Percentiles rank a stretch among this genome's conserved stretches.
These are phyloP conservation scores for Xanthoconium stramineum DNA, from an alignment of 768 basidiomycete genomes.

Conservation along the genomic window DNA sequence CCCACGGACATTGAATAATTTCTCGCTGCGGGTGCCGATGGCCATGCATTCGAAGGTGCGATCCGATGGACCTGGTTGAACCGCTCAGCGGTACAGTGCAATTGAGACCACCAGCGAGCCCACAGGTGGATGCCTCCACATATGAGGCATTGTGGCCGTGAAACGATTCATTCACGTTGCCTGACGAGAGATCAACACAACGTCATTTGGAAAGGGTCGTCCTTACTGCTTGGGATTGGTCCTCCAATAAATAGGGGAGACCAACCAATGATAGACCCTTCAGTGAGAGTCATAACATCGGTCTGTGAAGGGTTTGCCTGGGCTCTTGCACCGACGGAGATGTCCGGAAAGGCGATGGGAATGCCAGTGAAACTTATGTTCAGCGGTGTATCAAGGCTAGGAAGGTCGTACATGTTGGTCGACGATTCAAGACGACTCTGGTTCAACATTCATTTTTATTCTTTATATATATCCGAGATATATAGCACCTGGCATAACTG, in stretches of 20 bases:
- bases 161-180: neutral
- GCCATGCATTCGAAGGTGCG: constrained; percentile 16
- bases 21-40: constrained; percentile 4
- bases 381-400: neutral
- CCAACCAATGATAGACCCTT: neutral
- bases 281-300: neutral
- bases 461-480: neutral
- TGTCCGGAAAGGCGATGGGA: neutral
- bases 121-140: neutral
- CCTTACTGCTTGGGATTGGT: neutral
- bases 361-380: neutral
- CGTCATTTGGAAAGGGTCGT: neutral
- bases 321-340: neutral
- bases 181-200: neutral
- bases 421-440: neutral
- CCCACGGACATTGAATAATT: constrained; percentile 12
- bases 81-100: constrained; percentile 6
- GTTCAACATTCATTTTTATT: neutral
- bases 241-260: neutral
- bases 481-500: too few relatives aligned
- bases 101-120: neutral
- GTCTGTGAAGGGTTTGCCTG: neutral
- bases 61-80: constrained; percentile 2
- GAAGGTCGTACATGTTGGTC: neutral
- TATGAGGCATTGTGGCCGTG: neutral